Conservation (phyloP, 768 basidiomycete species). For the Podaxis sp. region DNA sequence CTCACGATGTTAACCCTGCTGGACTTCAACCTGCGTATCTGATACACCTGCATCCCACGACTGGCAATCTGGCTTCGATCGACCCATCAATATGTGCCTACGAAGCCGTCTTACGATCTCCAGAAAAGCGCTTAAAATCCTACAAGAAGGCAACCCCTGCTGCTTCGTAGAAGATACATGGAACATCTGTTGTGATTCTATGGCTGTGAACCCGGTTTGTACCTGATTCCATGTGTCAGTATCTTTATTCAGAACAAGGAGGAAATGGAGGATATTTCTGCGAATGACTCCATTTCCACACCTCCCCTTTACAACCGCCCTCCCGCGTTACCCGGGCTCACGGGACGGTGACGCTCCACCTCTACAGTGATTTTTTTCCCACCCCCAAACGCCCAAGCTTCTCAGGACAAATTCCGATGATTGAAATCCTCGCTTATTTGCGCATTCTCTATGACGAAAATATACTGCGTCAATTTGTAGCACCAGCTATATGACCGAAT, state of each 20-base stretch:
- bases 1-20: background rate
- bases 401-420: background rate
- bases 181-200: background rate
- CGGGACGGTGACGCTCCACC: conserved; percentile 1
- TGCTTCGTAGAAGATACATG: background rate
- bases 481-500: background rate
- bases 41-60: background rate
- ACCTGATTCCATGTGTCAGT: background rate
- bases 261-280: background rate
- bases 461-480: background rate
- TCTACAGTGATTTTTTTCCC: background rate
- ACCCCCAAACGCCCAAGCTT: background rate
- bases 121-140: background rate
- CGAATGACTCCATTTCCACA: background rate
- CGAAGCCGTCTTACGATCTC: background rate
- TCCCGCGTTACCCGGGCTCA: conserved; percentile 7
- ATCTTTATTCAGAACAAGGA: conserved; percentile 2
- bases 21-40: background rate
- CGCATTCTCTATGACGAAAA: background rate
- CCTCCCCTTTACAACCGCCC: conserved; percentile 4
- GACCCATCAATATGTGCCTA: no score
- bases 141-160: background rate
- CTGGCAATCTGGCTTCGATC: background rate
- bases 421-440: background rate
- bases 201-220: background rate